Conservation (phyloP, 2,329 filamentous ascomycete genomes). For the Fusarium sp. region DNA sequence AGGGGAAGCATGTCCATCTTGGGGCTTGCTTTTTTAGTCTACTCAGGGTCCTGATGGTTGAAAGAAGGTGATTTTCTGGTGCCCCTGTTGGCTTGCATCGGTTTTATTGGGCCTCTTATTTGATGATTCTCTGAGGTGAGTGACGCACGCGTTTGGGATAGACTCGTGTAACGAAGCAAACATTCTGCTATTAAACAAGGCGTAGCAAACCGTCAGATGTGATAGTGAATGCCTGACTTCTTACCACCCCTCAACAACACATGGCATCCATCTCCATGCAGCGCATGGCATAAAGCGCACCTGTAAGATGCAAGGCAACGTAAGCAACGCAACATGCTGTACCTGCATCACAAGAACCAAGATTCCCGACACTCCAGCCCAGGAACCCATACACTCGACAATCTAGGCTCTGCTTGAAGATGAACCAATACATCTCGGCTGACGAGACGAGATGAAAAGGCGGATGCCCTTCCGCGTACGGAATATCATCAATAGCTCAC, state of each 20-base stretch:
- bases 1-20: constrained; percentile 24
- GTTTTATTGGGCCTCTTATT: background rate
- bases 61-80: constrained; percentile 37
- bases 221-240: no score
- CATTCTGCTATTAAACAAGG: no score
- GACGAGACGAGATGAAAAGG: background rate
- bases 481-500: constrained; percentile 6
- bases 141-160: constrained; percentile 29
- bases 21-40: constrained; percentile 45
- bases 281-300: background rate
- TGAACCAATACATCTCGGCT: constrained; percentile 1
- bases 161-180: no score
- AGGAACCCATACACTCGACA: constrained; percentile 16
- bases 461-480: constrained; percentile 14
- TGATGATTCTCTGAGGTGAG: constrained; percentile 2
- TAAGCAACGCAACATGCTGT: background rate
- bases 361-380: constrained; percentile 13
- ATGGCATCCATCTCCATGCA: constrained; percentile 1
- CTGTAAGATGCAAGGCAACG: background rate
- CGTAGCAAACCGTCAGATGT: no score
- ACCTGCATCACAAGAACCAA: constrained; percentile 31
- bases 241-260: background rate
- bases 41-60: constrained; percentile 25
- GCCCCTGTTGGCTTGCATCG: constrained; percentile 1
- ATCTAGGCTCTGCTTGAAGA: constrained; percentile 10